phyloP scores from a whole-genome alignment of 805 yeast genomes.

The Pichia kluyveri region DNA sequence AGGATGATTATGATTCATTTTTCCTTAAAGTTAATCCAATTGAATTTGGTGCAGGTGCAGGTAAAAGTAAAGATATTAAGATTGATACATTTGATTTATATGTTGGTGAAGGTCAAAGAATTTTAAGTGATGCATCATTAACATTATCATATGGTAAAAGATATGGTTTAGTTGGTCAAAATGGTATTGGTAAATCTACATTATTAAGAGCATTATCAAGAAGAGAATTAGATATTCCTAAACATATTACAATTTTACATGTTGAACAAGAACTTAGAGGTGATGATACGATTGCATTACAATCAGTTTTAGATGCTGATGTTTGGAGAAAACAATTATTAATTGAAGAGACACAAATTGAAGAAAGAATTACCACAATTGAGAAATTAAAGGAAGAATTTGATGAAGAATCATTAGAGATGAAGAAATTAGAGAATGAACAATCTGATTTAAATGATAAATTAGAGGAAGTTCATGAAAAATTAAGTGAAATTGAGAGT shows the following conservation, averaged over 20 bases:
- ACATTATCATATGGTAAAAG: constrained; percentile 87
- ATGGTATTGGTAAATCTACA: constrained; percentile 99
- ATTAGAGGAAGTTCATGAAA: constrained; percentile 71
- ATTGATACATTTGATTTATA: constrained; percentile 87
- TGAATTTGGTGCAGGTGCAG: constrained; percentile 83
- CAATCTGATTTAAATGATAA: constrained; percentile 76
- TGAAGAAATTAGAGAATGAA: constrained; percentile 77
- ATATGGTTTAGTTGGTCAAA: constrained; percentile 96
- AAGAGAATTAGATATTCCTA: constrained; percentile 90
- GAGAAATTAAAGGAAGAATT: constrained; percentile 61
- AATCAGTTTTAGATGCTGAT: constrained; percentile 97
- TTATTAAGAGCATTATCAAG: constrained; percentile 82
- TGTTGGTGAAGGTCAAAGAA: constrained; percentile 93
- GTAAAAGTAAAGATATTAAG: constrained; percentile 94
- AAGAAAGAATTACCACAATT: constrained; percentile 67
- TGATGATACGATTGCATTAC: constrained; percentile 84
- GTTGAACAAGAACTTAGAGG: constrained; percentile 97
- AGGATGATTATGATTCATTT: constrained; percentile 86
- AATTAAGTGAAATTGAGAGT: constrained; percentile 86
- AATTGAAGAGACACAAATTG: constrained; percentile 64
- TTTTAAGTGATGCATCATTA: constrained; percentile 77
- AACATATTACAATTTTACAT: constrained; percentile 89
- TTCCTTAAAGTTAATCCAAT: constrained; percentile 92
- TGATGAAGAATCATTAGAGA: constrained; percentile 67
- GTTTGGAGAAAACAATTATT: constrained; percentile 94